phyloP scores from a whole-genome alignment of 2,329 filamentous ascomycete genomes.

The Xylariaceae sp. region DNA sequence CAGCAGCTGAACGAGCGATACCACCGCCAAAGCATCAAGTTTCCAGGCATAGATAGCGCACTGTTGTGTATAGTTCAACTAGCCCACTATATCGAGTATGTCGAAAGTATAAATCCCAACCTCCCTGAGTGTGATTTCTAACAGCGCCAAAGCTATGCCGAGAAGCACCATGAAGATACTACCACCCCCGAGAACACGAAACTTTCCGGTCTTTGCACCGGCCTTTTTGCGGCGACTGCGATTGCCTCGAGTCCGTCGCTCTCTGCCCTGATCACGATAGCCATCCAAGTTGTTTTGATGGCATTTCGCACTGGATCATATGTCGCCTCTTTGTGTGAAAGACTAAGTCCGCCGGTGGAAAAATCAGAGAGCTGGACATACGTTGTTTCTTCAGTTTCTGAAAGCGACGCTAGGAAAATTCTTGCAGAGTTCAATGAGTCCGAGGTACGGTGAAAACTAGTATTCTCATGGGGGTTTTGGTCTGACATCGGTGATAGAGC shows the following conservation, averaged over 20 bases:
- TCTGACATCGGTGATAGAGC: conserved; percentile 30
- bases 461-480: neutral
- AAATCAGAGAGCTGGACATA: conserved; percentile 60
- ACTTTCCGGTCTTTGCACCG: conserved; percentile 62
- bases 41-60: conserved; percentile 58
- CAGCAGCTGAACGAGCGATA: conserved; percentile 62
- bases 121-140: conserved; percentile 24
- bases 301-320: conserved; percentile 60
- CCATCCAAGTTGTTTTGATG: conserved; percentile 58
- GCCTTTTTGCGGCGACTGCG: conserved; percentile 63
- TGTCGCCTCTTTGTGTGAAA: conserved; percentile 46
- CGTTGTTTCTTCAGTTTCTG: conserved; percentile 53
- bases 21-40: conserved; percentile 50
- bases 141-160: conserved; percentile 38
- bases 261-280: conserved; percentile 55
- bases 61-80: conserved; percentile 60
- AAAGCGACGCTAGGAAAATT: conserved; percentile 44
- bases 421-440: conserved; percentile 54
- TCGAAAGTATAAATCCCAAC: conserved; percentile 13
- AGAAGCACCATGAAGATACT: conserved; percentile 51
- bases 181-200: conserved; percentile 45
- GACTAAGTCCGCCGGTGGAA: conserved; percentile 36
- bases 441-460: conserved; percentile 36
- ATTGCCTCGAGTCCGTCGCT: conserved; percentile 59
- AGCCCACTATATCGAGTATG: conserved; percentile 63